Conservation (phyloP, 345 rosid genomes). For the Eutrema japonicum region DNA sequence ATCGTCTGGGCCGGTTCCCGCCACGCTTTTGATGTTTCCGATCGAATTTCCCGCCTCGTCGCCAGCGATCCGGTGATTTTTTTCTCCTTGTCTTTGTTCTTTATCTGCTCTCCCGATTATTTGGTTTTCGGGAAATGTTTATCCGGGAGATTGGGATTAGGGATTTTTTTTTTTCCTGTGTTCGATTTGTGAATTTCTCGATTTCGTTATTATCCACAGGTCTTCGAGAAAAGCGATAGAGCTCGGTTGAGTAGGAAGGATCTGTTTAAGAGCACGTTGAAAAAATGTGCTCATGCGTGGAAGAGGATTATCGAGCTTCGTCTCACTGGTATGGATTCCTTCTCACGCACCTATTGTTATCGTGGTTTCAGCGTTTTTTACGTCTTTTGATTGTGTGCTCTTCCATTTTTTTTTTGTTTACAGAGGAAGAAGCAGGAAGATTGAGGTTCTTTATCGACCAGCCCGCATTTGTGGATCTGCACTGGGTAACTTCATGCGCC, state of each 20-base stretch:
- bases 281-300: slow-evolving; percentile 89
- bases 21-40: slow-evolving; percentile 72
- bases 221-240: slow-evolving; percentile 77
- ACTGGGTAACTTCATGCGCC: slow-evolving; percentile 61
- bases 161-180: background rate
- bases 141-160: slow-evolving; percentile 5
- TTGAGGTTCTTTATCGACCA: slow-evolving; percentile 79
- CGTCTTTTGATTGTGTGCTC: slow-evolving; percentile 9
- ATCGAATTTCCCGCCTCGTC: slow-evolving; percentile 87
- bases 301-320: slow-evolving; percentile 84
- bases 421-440: slow-evolving; percentile 88
- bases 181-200: slow-evolving; percentile 21
- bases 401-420: background rate
- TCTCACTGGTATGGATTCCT: slow-evolving; percentile 60
- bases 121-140: background rate
- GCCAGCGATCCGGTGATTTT: slow-evolving; percentile 84
- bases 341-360: background rate
- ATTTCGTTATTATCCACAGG: slow-evolving; percentile 45
- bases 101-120: background rate
- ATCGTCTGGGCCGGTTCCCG: slow-evolving; percentile 97
- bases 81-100: background rate
- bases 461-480: slow-evolving; percentile 91
- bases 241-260: slow-evolving; percentile 77
- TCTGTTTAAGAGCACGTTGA: slow-evolving; percentile 84
- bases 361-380: background rate